These are phyloP conservation scores for Neodidymelliopsis sp. DNA, from an alignment of 2,329 filamentous ascomycete species.

Conservation along the genomic window DNA sequence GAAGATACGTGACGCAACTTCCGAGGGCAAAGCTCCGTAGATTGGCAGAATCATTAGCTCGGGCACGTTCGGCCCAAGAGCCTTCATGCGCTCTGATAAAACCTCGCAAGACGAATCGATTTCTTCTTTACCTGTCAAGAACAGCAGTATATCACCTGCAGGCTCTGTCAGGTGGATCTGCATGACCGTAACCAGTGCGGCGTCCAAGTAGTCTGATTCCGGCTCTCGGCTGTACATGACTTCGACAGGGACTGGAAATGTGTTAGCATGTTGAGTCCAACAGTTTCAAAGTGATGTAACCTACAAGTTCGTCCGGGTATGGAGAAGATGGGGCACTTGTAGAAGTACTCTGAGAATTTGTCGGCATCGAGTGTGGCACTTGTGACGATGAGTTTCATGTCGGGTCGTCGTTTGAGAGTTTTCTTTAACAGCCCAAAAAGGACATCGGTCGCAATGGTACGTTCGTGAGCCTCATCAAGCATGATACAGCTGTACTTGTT, in stretches of 20 bases:
- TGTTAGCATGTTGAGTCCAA: background rate
- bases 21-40: slow-evolving; percentile 91
- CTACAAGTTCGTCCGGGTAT: slow-evolving; percentile 87
- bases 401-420: slow-evolving; percentile 78
- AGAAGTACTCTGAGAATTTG: slow-evolving; percentile 96
- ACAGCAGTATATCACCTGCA: slow-evolving; percentile 91
- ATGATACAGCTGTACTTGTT: slow-evolving; percentile 96
- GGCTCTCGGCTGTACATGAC: slow-evolving; percentile 95
- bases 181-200: slow-evolving; percentile 96
- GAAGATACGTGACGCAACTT: slow-evolving; percentile 94
- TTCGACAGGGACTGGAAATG: slow-evolving; percentile 74
- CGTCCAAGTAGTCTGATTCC: slow-evolving; percentile 93
- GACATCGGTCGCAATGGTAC: slow-evolving; percentile 96
- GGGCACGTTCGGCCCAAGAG: slow-evolving; percentile 85
- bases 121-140: slow-evolving; percentile 96
- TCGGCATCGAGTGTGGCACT: slow-evolving; percentile 97
- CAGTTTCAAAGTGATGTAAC: background rate
- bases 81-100: slow-evolving; percentile 94
- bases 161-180: slow-evolving; percentile 96
- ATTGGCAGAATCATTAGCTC: slow-evolving; percentile 93
- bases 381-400: slow-evolving; percentile 99
- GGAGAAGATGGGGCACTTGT: slow-evolving; percentile 93
- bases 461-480: slow-evolving; percentile 97
- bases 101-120: slow-evolving; percentile 96
- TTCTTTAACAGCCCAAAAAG: slow-evolving; percentile 96